Percentiles rank a stretch among this genome's conserved stretches.
Evolutionary conservation across 2,329 filamentous ascomycete genomes (phyloP).

Genomic region (Botrytis hyacinthi): DNA sequence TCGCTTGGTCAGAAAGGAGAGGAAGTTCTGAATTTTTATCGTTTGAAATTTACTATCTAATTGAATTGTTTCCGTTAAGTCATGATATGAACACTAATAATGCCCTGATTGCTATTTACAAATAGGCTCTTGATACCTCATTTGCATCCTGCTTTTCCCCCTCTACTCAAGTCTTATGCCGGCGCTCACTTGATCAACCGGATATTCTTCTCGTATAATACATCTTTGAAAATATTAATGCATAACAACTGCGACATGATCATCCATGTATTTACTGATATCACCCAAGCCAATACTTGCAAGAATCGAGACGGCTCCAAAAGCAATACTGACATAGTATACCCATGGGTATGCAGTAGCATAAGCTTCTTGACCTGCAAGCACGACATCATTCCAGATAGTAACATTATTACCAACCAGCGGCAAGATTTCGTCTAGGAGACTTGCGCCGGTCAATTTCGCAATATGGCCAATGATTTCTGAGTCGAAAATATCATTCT

Average conservation of each 20-base stretch:
- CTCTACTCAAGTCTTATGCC: background rate
- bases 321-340: constrained; percentile 61
- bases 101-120: background rate
- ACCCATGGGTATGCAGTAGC: constrained; percentile 59
- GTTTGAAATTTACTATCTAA: background rate
- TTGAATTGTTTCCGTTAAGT: background rate
- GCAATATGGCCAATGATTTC: constrained; percentile 51
- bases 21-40: background rate
- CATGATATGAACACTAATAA: background rate
- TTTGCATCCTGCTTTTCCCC: background rate
- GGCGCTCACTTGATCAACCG: background rate
- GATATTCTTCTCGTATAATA: background rate
- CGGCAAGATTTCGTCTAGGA: constrained; percentile 52
- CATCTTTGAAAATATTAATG: background rate
- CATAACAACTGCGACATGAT: constrained; percentile 51
- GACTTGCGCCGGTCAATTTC: constrained; percentile 50
- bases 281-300: constrained; percentile 58
- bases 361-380: constrained; percentile 55
- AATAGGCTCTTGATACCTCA: background rate
- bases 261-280: constrained; percentile 57
- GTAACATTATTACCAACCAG: constrained; percentile 52
- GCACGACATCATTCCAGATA: constrained; percentile 52
- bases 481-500: constrained; percentile 36
- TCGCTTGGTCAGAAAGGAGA: background rate
- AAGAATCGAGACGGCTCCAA: constrained; percentile 56